Evolutionary conservation across 169 alveolate species (phyloP).

Genomic region (Ichthyophthirius multifiliis): DNA sequence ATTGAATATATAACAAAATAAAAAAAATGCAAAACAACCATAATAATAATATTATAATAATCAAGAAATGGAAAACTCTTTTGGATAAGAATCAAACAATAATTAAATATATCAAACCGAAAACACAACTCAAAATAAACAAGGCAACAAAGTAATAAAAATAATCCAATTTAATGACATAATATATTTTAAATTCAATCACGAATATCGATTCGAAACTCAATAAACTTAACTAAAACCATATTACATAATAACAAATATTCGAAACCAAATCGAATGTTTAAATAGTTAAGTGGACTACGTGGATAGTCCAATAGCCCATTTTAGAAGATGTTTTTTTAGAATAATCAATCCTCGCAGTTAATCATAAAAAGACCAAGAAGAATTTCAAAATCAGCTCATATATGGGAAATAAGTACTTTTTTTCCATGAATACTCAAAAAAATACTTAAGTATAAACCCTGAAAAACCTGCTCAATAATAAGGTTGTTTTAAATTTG

Average conservation of each 20-base stretch:
- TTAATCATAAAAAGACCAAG: not conserved
- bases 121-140: too few relatives aligned
- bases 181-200: not conserved
- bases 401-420: slow-evolving; percentile 2
- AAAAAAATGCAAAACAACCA: too few relatives aligned
- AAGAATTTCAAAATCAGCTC: not conserved
- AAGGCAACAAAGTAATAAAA: not conserved
- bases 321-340: slow-evolving; percentile 19
- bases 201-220: not conserved
- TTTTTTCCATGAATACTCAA: not conserved
- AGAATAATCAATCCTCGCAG: not conserved
- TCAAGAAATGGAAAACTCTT: too few relatives aligned
- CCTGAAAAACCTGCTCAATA: not conserved
- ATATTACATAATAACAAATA: not conserved
- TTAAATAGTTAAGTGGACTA: not conserved
- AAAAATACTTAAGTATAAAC: not conserved
- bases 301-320: slow-evolving; percentile 3
- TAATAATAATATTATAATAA: too few relatives aligned
- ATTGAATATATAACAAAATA: too few relatives aligned
- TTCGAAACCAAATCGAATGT: not conserved
- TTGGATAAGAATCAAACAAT: too few relatives aligned
- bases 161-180: not conserved
- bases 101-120: too few relatives aligned
- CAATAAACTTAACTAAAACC: not conserved
- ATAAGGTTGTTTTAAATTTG: not conserved